Evolutionary conservation across 208 protist species (phyloP), one percentile per base, ranked within the genome.

Genomic region (Tritrichomonas musculus): DNA sequence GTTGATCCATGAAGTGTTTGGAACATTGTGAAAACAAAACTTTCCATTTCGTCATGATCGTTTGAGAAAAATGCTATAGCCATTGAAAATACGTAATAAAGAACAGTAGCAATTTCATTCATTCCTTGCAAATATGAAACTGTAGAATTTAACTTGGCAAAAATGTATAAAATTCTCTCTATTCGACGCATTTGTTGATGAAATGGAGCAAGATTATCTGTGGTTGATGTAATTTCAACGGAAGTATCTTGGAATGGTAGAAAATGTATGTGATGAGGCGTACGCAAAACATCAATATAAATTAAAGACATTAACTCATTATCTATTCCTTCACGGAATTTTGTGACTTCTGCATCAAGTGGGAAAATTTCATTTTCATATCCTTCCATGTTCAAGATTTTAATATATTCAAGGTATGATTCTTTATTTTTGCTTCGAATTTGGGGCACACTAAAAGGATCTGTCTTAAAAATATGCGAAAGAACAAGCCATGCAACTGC

Each of bases 91-190:
- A 39, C 77, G 17, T 88, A 88, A 50, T 88, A 88, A 53, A 88
- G 5, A 39, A 88, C 77, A 30, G 47, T 20, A 13, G 27, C 3
- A 57, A 88, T 0, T 39, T 88, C 77, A 30, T 88, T 88, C 11
- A 88, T 57, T 20, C 77, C 77, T 88, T 88, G 77, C 20, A 88
- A n/a, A 88, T 88, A 88, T n/a, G 77, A 88, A 53, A 88, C 20
- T 39, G 47, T 88, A 39, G 25, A 47, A 57, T 88, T 88, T 1
- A 44, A 53, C 5, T 5, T 22, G 8, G 77, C 41, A 49, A 88
- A 88, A 57, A 88, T 30, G 17, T 88, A 88, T 33, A 88, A 39
- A 88, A 88, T 88, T 57, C 77, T 53, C 57, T 88, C 77, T 11
- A 88, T 9, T 57, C 77, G 44, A 13, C 77, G 8, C 77, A 88